Evolutionary conservation across 768 basidiomycete species (phyloP).

Genomic region (Russula ochroleuca): DNA sequence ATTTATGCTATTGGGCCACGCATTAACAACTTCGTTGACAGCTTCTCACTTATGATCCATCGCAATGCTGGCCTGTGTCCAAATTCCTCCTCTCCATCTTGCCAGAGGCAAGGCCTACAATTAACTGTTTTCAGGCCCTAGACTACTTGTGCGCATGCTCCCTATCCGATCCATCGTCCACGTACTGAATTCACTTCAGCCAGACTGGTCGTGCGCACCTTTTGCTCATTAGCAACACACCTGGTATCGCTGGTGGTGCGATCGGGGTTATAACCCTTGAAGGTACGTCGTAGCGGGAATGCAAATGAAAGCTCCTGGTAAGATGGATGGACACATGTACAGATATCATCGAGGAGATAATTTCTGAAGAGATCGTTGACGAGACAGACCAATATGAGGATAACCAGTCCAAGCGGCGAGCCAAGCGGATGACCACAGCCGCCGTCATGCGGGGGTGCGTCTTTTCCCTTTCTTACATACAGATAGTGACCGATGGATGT

Average conservation of each 20-base stretch:
- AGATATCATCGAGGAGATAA: conserved; percentile 92
- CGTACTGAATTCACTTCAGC: conserved; percentile 36
- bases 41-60: conserved; percentile 87
- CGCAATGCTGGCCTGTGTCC: conserved; percentile 67
- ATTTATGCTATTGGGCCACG: background rate
- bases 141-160: conserved; percentile 73
- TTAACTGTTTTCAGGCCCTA: conserved; percentile 92
- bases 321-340: background rate
- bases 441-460: conserved; percentile 75
- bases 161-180: background rate
- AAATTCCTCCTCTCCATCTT: conserved; percentile 75
- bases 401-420: conserved; percentile 74
- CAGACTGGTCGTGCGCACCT: conserved; percentile 95
- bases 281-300: conserved; percentile 39
- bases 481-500: background rate
- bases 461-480: background rate
- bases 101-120: conserved; percentile 82
- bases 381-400: conserved; percentile 90
- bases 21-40: conserved; percentile 32
- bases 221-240: conserved; percentile 76
- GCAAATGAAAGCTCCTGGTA: background rate
- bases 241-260: conserved; percentile 77
- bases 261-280: conserved; percentile 90
- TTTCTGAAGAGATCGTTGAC: conserved; percentile 93
- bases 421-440: conserved; percentile 65